Conservation (phyloP, 176 grass and related monocot genomes). For the Raddia guianensis region DNA sequence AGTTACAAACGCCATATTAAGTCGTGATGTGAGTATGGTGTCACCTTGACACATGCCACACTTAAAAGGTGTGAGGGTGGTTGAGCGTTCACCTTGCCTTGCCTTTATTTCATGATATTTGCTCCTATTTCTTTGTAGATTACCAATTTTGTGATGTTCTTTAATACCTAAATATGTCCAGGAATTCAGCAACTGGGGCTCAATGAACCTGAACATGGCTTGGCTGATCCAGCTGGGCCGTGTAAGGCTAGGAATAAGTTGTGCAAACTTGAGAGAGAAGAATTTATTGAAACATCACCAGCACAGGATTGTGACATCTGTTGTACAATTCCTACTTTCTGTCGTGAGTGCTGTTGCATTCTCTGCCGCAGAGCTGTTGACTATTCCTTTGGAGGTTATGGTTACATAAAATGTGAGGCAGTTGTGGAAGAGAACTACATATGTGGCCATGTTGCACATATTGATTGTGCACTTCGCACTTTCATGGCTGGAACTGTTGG, state of each 20-base stretch:
- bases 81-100: too few relatives aligned
- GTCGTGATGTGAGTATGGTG: too few relatives aligned
- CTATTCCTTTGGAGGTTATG: conserved; percentile 57
- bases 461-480: conserved; percentile 82
- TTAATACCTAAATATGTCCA: conserved; percentile 49
- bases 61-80: too few relatives aligned
- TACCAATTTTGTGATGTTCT: conserved; percentile 24
- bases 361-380: conserved; percentile 72
- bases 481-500: conserved; percentile 96
- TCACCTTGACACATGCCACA: too few relatives aligned
- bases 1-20: too few relatives aligned
- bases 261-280: conserved; percentile 59
- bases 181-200: conserved; percentile 34
- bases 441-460: conserved; percentile 83
- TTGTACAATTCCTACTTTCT: conserved; percentile 73
- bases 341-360: conserved; percentile 90
- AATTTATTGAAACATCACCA: conserved; percentile 49
- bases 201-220: conserved; percentile 36
- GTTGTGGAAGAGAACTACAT: conserved; percentile 60
- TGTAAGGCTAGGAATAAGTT: conserved; percentile 80
- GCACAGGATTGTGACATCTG: conserved; percentile 73
- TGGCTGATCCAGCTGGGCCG: conserved; percentile 40
- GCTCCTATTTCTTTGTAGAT: conserved; percentile 34
- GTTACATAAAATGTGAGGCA: conserved; percentile 76
- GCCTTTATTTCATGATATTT: background rate